Base-by-base conservation (phyloP, 1,139 yeast species). In the Arxiozyma telluris region DNA sequence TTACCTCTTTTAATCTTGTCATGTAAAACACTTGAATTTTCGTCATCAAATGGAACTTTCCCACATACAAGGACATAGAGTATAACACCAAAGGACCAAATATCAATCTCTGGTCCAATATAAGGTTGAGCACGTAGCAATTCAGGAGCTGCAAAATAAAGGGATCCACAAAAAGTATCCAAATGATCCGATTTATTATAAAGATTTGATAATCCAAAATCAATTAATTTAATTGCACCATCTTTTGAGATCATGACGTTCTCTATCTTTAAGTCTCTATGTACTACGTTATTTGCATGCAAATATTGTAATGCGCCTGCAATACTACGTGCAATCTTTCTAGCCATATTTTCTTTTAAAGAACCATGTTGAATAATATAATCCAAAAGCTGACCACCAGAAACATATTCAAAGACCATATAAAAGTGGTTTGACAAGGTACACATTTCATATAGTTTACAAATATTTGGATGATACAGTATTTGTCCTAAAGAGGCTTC, bases 101-200 rank as follows among this genome's bases (percentile, higher is more conserved):
- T 84, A 67, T 93, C 98, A 52, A 93, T 96, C 68, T 93, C 98
- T 0, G 98, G 98, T 0, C 98, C 98, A 46, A 81, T 76, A 65
- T 93, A 93, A 0, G 97, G 97, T 59, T 83, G 83, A 0, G 98
- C 98, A 55, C 87, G 84, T 56, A 93, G 76, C 59, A 93, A 76
- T 68, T 93, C 98, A 0, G 98, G 98, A 0, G 98, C 98, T 1
- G 98, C 98, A 77, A 93, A 93, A 69, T 93, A 93, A 51, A 93
- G 76, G 0, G 97, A 90, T 0, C 98, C 98, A 76, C 98, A 93
- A 68, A 87, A 93, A 0, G 98, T 93, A 64, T 88, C 88, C 62
- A 93, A 79, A 52, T 87, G 74, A 43, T 82, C 75, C 55, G 80
- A 80, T 23, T 86, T 82, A 41, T 90, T 80, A 67, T 82, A 93